phyloP scores from a whole-genome alignment of 2,329 filamentous ascomycete genomes.

The Alternaria sp. region DNA sequence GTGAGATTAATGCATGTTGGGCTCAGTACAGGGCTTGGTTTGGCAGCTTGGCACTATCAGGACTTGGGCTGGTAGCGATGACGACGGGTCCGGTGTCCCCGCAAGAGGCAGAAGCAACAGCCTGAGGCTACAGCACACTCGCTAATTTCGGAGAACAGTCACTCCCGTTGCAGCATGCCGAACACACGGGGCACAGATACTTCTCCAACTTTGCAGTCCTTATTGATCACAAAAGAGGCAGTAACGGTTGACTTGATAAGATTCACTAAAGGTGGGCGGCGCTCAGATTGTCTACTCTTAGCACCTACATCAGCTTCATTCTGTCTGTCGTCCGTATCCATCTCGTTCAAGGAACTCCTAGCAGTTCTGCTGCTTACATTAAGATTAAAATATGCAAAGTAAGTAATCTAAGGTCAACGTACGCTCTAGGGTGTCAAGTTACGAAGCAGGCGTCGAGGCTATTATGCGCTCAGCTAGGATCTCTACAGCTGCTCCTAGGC shows the following conservation, averaged over 20 bases:
- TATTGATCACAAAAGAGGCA: background rate
- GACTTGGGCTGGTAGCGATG: background rate
- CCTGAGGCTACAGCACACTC: background rate
- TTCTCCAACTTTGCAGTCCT: background rate
- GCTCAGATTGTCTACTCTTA: background rate
- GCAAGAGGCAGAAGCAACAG: background rate
- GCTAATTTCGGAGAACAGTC: background rate
- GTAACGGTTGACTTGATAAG: background rate
- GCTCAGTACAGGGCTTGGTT: background rate
- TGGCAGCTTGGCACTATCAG: background rate
- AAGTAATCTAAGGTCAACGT: background rate
- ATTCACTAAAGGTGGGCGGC: background rate
- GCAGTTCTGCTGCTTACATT: background rate
- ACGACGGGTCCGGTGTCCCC: background rate
- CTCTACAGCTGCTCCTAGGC: constrained; percentile 3
- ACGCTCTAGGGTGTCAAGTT: background rate
- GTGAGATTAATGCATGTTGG: background rate
- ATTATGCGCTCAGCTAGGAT: constrained; percentile 3
- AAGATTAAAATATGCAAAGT: background rate
- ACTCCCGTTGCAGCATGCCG: background rate
- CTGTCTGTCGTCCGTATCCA: background rate
- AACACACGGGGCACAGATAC: background rate
- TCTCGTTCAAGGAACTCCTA: background rate
- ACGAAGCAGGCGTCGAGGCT: background rate
- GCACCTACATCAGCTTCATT: background rate